These are phyloP conservation scores for Pichia sp. DNA, from an alignment of 1,139 yeast species.

Conservation along the genomic window DNA sequence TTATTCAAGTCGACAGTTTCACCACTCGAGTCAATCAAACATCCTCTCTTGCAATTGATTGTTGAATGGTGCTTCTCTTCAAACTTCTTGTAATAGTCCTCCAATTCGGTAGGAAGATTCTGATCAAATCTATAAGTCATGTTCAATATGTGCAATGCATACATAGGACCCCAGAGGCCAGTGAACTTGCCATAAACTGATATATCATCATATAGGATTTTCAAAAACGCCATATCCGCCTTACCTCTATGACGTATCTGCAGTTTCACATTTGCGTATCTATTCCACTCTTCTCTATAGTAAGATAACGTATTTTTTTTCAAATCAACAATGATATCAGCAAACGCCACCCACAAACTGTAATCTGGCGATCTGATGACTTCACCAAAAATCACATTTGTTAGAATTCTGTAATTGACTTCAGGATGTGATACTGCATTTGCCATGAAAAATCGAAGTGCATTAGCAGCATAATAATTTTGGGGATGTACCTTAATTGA, in stretches of 20 bases:
- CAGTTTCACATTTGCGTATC: not conserved
- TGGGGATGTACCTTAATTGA: conserved; percentile 41
- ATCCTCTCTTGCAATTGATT: not conserved
- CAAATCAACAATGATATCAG: conserved; percentile 1
- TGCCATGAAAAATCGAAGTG: conserved; percentile 37
- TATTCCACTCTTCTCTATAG: conserved; percentile 5
- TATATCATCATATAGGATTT: not conserved
- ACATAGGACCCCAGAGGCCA: too few species aligned
- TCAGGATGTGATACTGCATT: not conserved
- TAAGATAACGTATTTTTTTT: not conserved
- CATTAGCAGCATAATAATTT: conserved; percentile 46
- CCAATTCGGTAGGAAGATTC: not conserved
- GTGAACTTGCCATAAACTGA: not conserved
- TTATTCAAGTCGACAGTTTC: not conserved
- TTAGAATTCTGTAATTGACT: too few species aligned
- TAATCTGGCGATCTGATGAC: conserved; percentile 10
- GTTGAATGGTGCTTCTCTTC: not conserved
- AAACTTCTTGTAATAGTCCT: not conserved
- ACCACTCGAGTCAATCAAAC: not conserved
- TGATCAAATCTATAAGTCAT: too few species aligned
- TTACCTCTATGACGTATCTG: not conserved
- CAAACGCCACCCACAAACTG: conserved; percentile 13
- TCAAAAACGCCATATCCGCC: not conserved
- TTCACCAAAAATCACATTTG: too few species aligned
- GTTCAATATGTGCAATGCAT: too few species aligned